Percentiles rank a stretch among this genome's conserved stretches.
Evolutionary conservation across 2,329 filamentous ascomycete species (phyloP).

Genomic region (Stemphylium vesicarium): DNA sequence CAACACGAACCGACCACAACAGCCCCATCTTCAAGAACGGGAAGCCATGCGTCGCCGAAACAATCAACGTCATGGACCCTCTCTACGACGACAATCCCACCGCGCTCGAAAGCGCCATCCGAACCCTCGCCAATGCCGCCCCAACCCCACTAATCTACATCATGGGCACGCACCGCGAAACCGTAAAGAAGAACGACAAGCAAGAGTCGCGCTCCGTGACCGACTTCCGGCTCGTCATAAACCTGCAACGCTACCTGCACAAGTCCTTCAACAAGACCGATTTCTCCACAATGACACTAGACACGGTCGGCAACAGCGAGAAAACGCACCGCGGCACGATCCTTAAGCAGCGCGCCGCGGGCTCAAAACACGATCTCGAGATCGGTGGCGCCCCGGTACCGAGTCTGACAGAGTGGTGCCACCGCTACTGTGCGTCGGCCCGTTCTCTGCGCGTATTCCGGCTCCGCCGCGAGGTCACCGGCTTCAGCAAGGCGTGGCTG

Average conservation of each 20-base stretch:
- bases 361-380: slow-evolving; percentile 54
- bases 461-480: slow-evolving; percentile 56
- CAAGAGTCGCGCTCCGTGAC: slow-evolving; percentile 43
- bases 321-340: slow-evolving; percentile 70
- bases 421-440: slow-evolving; percentile 67
- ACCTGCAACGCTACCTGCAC: slow-evolving; percentile 39
- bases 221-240: slow-evolving; percentile 49
- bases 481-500: slow-evolving; percentile 66
- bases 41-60: slow-evolving; percentile 36
- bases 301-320: slow-evolving; percentile 63
- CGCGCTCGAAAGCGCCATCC: slow-evolving; percentile 39
- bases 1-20: slow-evolving; percentile 38
- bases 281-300: slow-evolving; percentile 35
- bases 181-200: slow-evolving; percentile 43
- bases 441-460: slow-evolving; percentile 62
- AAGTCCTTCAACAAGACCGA: slow-evolving; percentile 25
- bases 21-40: slow-evolving; percentile 30
- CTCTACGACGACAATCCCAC: slow-evolving; percentile 43
- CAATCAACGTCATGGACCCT: slow-evolving; percentile 36
- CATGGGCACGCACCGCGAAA: slow-evolving; percentile 47
- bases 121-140: slow-evolving; percentile 31
- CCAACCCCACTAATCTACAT: slow-evolving; percentile 48
- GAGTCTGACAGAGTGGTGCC: slow-evolving; percentile 67
- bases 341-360: slow-evolving; percentile 59
- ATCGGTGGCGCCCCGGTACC: slow-evolving; percentile 51